Conservation (phyloP, 495 filamentous ascomycete species). For the Xylaria palmicola region DNA sequence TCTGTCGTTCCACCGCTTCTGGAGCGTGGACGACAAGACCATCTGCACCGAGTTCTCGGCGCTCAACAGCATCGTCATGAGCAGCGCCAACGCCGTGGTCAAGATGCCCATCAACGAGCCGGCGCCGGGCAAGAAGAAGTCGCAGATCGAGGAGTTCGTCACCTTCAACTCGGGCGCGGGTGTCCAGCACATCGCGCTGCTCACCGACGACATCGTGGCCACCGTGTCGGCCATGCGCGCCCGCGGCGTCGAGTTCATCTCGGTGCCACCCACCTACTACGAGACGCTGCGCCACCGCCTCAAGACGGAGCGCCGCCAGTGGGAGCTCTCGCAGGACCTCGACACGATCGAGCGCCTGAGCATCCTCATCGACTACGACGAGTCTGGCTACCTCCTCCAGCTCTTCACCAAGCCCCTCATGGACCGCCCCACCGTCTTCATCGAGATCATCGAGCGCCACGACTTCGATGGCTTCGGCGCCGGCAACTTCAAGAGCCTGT, state of each 20-base stretch:
- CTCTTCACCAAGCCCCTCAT: slow-evolving; percentile 90
- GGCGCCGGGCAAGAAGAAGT: slow-evolving; percentile 77
- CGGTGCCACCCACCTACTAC: slow-evolving; percentile 80
- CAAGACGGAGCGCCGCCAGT: slow-evolving; percentile 47
- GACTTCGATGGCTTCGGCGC: slow-evolving; percentile 88
- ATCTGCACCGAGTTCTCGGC: slow-evolving; percentile 89
- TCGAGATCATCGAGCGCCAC: slow-evolving; percentile 89
- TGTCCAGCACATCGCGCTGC: slow-evolving; percentile 88
- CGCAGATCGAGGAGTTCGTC: slow-evolving; percentile 92
- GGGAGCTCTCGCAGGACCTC: slow-evolving; percentile 71
- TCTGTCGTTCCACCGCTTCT: slow-evolving; percentile 93
- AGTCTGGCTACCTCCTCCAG: slow-evolving; percentile 80
- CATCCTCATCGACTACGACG: slow-evolving; percentile 90
- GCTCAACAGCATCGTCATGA: slow-evolving; percentile 83
- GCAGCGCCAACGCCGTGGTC: slow-evolving; percentile 69
- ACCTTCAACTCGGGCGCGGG: slow-evolving; percentile 82
- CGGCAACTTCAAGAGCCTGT: slow-evolving; percentile 91
- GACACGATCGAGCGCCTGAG: slow-evolving; percentile 68
- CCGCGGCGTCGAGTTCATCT: slow-evolving; percentile 85
- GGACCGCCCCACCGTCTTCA: slow-evolving; percentile 90
- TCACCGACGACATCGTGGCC: slow-evolving; percentile 72
- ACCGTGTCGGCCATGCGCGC: slow-evolving; percentile 71
- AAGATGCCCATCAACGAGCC: slow-evolving; percentile 99
- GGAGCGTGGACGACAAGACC: slow-evolving; percentile 84
- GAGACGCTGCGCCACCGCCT: slow-evolving; percentile 68